A percentile compares a stretch with the other conserved stretches of the same genome.
These are phyloP conservation scores for Metroxylon sagu DNA, from an alignment of 176 grass and related monocot species.

Conservation along the genomic window DNA sequence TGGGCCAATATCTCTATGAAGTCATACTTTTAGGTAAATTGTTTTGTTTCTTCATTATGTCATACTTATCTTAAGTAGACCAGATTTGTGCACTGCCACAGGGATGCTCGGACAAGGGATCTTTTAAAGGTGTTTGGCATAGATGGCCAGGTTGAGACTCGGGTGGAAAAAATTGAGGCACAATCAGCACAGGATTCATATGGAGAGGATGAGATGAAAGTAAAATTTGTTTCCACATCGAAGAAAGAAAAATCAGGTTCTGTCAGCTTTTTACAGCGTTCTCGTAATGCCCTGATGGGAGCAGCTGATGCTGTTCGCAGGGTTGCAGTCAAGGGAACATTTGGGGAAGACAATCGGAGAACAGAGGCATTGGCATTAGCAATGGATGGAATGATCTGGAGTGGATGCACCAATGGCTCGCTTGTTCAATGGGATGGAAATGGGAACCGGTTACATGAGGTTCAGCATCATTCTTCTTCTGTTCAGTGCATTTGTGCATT, in stretches of 20 bases:
- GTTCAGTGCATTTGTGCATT: constrained; percentile 84
- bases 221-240: constrained; percentile 45
- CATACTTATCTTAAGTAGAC: no score
- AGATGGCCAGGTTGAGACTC: constrained; percentile 64
- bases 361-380: constrained; percentile 59
- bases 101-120: constrained; percentile 91
- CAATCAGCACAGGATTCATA: constrained; percentile 40
- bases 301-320: constrained; percentile 78
- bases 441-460: constrained; percentile 61
- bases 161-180: constrained; percentile 21
- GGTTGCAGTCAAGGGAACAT: constrained; percentile 77
- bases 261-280: constrained; percentile 89
- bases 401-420: constrained; percentile 77
- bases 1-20: no score
- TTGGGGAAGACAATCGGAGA: constrained; percentile 79
- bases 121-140: constrained; percentile 85
- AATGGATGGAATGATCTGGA: constrained; percentile 75
- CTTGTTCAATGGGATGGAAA: constrained; percentile 85
- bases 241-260: constrained; percentile 88
- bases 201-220: constrained; percentile 76
- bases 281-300: constrained; percentile 82
- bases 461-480: constrained; percentile 72
- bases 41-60: no score
- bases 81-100: constrained; percentile 7
- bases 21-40: no score